Evolutionary conservation across 768 basidiomycete genomes (phyloP), one percentile per base, ranked within the genome.

Genomic region (Serendipita vermifera): DNA sequence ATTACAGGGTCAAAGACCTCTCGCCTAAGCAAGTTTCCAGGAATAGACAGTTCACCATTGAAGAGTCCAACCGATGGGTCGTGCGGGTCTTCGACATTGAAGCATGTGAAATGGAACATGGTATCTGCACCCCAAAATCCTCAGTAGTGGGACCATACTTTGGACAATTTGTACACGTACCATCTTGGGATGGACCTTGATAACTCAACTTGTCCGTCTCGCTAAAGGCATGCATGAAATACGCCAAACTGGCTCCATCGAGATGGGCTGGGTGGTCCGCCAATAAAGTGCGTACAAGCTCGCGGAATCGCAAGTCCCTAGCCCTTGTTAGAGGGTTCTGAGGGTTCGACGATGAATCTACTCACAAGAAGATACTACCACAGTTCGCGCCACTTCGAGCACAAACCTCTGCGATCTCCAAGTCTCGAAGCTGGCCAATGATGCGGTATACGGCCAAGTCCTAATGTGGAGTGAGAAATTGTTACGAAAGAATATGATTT

Each of bases 361-460:
- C 46, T 51, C 22, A 51, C 46, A 92, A 78, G 71, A 91, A 91
- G 48, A 93, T 72, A 60, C 84, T 85, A 13, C 89, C 90, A 62
- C 87, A 89, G 64, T 86, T 91, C 5, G 86, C 83, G 2, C 90
- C 89, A 43, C 85, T 87, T 55, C 88, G 76, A 13, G 87, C 87
- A 59, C 85, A 86, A 71, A 92, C 83, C 70, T 93, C 90, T 40
- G 88, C 89, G 58, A 93, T 90, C 67, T 92, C 88, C n/a, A 92
- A 77, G 63, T 80, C 79, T 9, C 81, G 72, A 67, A 87, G 74
- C 60, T 86, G 77, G 3, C 88, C 90, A 55, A 85, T 85, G 48
- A 92, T 85, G 75, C 71, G 71, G 67, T 76, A 77, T 9, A 72
- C 68, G 4, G 73, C 73, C 2, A 74, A 66, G 56, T 76, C 73